Base-by-base conservation (phyloP, 2,329 filamentous ascomycete genomes). In the Didymella lethalis region DNA sequence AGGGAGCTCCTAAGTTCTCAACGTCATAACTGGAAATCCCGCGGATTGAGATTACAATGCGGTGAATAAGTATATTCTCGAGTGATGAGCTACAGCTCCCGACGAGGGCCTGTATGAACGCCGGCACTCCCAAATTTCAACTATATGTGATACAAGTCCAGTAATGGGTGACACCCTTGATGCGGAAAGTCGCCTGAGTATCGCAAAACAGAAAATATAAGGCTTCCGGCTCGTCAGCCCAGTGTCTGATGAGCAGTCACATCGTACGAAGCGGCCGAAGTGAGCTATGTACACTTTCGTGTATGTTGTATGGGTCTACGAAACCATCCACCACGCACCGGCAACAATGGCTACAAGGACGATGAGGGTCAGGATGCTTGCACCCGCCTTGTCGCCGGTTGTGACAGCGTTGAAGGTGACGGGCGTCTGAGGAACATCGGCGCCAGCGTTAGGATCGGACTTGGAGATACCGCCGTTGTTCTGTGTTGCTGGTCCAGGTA, bases 301-400 rank as follows among this genome's bases (percentile, higher is more conserved):
- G 34, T 18, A 23, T 28, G 12, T 32, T 20, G 18, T 34, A 16
- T 44, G 34, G 26, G 36, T 47, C 65, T 74, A 78, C 34, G 73
- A 68, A 58, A 83, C 75, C 81, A 86, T 83, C 78, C 84, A 85
- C 75, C 80, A 82, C 36, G 80, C 80, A n/a, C 85, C 85, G 1
- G 81, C 81, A 25, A 88, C 61, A 38, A 90, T 78, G 7, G 81
- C 76, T 6, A 82, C 69, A 1, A 91, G 72, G 3, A 89, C 74
- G 6, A 88, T 48, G 2, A 85, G 75, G 1, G 90, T 93, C 49
- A 87, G 63, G 59, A 92, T 84, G 11, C 85, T 85, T 36, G 90
- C 90, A 11, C 90, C 91, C 7, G 85, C 89, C 62, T 81, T 85
- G 69, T 93, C 90, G 7, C 82, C 86, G 1, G 81, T 81, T 2